Evolutionary conservation across 176 grass and related monocot genomes (phyloP).

Genomic region (Canna indica): DNA sequence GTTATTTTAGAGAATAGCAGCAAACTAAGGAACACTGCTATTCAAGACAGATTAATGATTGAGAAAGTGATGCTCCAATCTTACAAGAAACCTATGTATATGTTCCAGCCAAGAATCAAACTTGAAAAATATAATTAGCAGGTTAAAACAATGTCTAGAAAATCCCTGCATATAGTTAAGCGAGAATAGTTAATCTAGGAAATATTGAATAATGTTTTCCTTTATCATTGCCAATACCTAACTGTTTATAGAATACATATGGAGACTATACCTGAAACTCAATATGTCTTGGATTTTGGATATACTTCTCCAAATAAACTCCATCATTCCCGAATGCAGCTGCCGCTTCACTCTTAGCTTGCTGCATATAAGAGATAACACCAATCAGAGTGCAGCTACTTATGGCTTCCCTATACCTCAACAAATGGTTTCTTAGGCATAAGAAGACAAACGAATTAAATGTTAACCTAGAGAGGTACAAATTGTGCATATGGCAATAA

Average conservation of each 20-base stretch:
- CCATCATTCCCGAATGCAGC: constrained; percentile 57
- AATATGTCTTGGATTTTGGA: constrained; percentile 49
- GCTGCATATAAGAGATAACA: constrained; percentile 23
- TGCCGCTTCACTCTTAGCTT: constrained; percentile 49
- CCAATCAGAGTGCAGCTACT: constrained; percentile 1
- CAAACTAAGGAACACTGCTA: not conserved
- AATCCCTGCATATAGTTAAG: not conserved
- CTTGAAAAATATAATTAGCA: not conserved
- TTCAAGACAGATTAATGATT: not conserved
- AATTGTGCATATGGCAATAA: not conserved
- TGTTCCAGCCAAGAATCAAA: not conserved
- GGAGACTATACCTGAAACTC: constrained; percentile 36
- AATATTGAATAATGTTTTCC: not conserved
- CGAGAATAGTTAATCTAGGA: no score
- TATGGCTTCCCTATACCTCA: no score
- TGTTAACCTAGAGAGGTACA: not conserved
- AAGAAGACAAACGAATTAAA: not conserved
- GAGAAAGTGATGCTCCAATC: not conserved
- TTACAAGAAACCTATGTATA: not conserved
- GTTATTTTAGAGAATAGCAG: not conserved
- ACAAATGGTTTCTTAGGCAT: not conserved
- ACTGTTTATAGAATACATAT: not conserved
- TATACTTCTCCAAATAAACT: constrained; percentile 49
- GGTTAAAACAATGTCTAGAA: not conserved
- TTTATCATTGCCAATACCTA: not conserved